Percentiles rank a stretch among this genome's conserved stretches.
Conservation (phyloP, 1,284 basidiomycete genomes). For the Schizophyllum amplum region DNA sequence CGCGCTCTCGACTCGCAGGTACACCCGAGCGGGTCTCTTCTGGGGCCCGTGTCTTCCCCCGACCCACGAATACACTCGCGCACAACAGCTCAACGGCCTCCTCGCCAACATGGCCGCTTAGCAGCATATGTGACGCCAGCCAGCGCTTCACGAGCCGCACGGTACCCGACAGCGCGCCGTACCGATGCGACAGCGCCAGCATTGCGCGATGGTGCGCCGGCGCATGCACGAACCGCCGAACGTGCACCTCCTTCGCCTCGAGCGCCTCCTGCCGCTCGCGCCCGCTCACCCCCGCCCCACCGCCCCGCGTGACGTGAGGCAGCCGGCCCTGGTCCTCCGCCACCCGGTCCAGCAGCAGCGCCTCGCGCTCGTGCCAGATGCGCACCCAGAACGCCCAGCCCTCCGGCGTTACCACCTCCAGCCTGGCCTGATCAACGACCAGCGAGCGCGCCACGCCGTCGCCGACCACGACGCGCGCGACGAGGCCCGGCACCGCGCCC, state of each 20-base stretch:
- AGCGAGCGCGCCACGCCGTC: slow-evolving; percentile 39
- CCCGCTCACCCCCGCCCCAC: slow-evolving; percentile 30
- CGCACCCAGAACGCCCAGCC: slow-evolving; percentile 85
- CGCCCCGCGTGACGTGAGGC: slow-evolving; percentile 29
- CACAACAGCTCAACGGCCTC: slow-evolving; percentile 85
- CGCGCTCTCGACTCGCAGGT: slow-evolving; percentile 69
- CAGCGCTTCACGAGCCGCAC: slow-evolving; percentile 89
- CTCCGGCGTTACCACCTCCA: slow-evolving; percentile 75
- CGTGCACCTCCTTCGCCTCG: slow-evolving; percentile 60
- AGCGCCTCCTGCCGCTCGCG: slow-evolving; percentile 48
- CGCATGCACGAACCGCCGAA: slow-evolving; percentile 65
- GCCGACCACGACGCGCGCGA: slow-evolving; percentile 51
- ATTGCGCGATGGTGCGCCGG: slow-evolving; percentile 86
- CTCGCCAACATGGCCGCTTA: slow-evolving; percentile 57
- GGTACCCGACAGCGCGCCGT: slow-evolving; percentile 75
- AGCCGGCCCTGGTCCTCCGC: slow-evolving; percentile 33
- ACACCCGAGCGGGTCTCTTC: slow-evolving; percentile 25
- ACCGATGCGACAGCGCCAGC: slow-evolving; percentile 73
- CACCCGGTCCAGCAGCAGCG: slow-evolving; percentile 69
- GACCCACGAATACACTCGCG: slow-evolving; percentile 53
- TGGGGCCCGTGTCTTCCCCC: slow-evolving; percentile 24
- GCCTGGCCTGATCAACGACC: slow-evolving; percentile 60
- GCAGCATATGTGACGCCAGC: slow-evolving; percentile 86
- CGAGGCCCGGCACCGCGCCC: slow-evolving; percentile 40
- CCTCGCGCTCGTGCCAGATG: slow-evolving; percentile 88